A percentile compares a stretch with the other conserved stretches of the same genome.
Conservation (phyloP, 495 filamentous ascomycete genomes). For the Penicillium pulvis region DNA sequence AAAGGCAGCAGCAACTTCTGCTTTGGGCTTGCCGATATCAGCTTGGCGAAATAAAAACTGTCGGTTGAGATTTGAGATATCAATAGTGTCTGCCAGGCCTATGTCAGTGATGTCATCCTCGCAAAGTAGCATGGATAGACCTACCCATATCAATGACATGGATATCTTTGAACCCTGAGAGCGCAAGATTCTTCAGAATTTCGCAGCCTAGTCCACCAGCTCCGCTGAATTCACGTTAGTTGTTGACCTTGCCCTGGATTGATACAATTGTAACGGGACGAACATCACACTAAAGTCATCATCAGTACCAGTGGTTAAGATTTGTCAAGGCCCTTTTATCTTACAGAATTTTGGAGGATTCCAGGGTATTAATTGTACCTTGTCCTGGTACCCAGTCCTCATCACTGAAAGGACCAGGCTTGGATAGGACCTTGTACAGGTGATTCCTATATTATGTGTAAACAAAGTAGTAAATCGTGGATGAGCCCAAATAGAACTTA, state of each 20-base stretch:
- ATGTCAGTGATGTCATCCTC: conserved; percentile 10
- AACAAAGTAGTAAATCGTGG: background rate
- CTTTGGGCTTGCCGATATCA: conserved; percentile 94
- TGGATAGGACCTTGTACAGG: conserved; percentile 74
- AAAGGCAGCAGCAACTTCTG: conserved; percentile 87
- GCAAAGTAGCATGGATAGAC: conserved; percentile 3
- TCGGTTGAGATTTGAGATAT: conserved; percentile 96
- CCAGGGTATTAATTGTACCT: conserved; percentile 60
- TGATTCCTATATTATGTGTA: conserved; percentile 61
- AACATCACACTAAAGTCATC: conserved; percentile 37
- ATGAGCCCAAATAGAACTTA: conserved; percentile 1
- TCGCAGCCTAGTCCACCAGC: conserved; percentile 96
- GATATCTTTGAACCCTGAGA: conserved; percentile 95
- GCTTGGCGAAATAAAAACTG: conserved; percentile 94
- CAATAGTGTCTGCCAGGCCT: conserved; percentile 76
- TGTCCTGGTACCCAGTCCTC: conserved; percentile 65
- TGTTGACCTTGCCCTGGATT: background rate
- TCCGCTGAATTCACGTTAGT: conserved; percentile 57
- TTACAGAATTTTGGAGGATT: conserved; percentile 71
- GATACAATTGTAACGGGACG: conserved; percentile 12
- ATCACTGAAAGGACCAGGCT: conserved; percentile 77
- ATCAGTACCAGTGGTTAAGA: conserved; percentile 20
- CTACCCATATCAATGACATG: conserved; percentile 98
- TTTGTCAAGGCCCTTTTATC: conserved; percentile 17
- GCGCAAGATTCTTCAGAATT: conserved; percentile 92